Base-by-base conservation (phyloP, 345 rosid genomes). In the Camelina laxa region DNA sequence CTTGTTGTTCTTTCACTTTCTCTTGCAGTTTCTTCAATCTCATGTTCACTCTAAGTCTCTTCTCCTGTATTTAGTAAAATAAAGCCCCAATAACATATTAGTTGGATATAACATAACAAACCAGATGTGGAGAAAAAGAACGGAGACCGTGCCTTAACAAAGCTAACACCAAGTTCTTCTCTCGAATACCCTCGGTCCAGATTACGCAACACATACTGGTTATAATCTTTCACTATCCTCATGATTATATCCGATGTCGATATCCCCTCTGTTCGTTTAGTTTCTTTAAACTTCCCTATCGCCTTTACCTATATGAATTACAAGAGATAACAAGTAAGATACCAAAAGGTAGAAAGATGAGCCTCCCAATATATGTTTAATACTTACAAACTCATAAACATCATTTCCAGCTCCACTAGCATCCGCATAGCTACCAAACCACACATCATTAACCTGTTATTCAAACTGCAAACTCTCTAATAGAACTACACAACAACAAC, bases 341-440 rank as follows among this genome's bases (percentile, higher is more conserved):
- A 47, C 11, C 20, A 27, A 50, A 27, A 41, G 8, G 7, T 50
- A 59, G 2, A 33, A 33, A 33, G 44, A 67, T 57, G 16, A 19
- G 39, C 30, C n/a, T 20, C 35, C 17, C 41, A 44, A 45, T 21
- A 49, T 24, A 24, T 24, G 27, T 31, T 48, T 6, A 31, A 20
- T 11, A 72, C 93, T 85, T 81, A 86, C 93, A 82, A 82, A 88
- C 82, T 88, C 93, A 75, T 88, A 86, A 54, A 86, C 93, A 82
- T 86, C 93, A 8, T 85, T 88, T 70, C 89, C 90, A 65, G 87
- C 86, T 17, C 90, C 93, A 82, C 85, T 88, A 27, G 91, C 85
- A 86, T 88, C 93, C 45, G 88, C 88, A 70, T 88, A 88, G 39
- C 93, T 88, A 24, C 11, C 2, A 17, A 31, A 55, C 1, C 31